Evolutionary conservation across 176 grass and related monocot genomes (phyloP), one percentile per base, ranked within the genome.

Genomic region (Hordeum marinum): DNA sequence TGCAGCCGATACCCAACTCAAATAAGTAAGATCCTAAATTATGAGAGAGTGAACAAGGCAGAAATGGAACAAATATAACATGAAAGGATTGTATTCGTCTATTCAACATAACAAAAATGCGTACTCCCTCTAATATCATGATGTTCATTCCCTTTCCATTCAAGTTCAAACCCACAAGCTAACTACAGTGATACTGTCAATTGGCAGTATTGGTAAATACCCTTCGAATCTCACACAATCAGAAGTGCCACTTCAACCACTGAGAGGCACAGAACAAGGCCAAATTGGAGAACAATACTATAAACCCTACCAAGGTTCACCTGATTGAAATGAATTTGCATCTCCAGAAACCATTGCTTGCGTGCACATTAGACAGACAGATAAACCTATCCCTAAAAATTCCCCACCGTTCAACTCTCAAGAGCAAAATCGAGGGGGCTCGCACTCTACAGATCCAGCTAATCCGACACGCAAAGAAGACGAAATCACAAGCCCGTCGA

Each of bases 1-100:
- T 98, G 83, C 72, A 92, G 79, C 50, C 89, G 36, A 90, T 20
- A 36, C 4, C 25, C 52, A 79, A 75, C 24, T 71, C 43, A n/a
- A n/a, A 35, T 85, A 57, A 83, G 9, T 85, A 29, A 52, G 46
- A 41, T 23, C 7, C 26, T 77, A 72, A 76, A 74, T 15, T 18
- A 45, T 21, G 40, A 7, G 18, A 46, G 48, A 5, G 29, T 40
- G 11, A 57, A 78, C 0, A 60, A 62, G 39, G 26, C 25, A 43
- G 46, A 76, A 70, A 61, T 8, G 24, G 17, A 70, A 32, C 36
- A 37, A 20, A 18, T 7, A 34, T 9, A 76, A 75, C 54, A 63
- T 18, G 2, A 11, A 41, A 36, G 11, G 8, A 39, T 64, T 84
- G 18, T 18, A 11, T 57, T 86, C 13, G 15, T 6, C 10, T 24